A percentile compares a stretch with the other conserved stretches of the same genome.
Conservation (phyloP, 306 rosid genomes). For the Alnus glutinosa region DNA sequence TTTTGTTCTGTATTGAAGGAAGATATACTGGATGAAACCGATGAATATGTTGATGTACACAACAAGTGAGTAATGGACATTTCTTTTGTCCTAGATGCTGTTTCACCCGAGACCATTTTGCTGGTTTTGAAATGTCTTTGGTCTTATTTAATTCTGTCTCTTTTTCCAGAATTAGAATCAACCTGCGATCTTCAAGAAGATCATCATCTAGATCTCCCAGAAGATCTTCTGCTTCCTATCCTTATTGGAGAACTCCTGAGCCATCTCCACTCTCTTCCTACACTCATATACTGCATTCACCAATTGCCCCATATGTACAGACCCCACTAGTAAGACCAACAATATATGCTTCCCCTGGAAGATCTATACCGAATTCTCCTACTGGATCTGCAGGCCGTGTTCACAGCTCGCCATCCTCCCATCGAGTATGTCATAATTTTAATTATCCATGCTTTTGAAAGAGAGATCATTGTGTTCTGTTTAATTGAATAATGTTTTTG, state of each 20-base stretch:
- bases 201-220: constrained; percentile 48
- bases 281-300: constrained; percentile 19
- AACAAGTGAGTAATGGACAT: constrained; percentile 52
- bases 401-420: constrained; percentile 4
- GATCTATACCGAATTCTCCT: constrained; percentile 23
- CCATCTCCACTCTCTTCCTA: constrained; percentile 37
- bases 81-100: not conserved
- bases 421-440: not conserved
- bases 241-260: constrained; percentile 42
- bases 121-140: not conserved
- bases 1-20: constrained; percentile 40
- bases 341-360: constrained; percentile 31
- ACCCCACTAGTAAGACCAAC: constrained; percentile 33
- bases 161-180: constrained; percentile 56
- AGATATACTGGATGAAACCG: constrained; percentile 81
- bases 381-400: not conserved
- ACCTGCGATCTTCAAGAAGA: constrained; percentile 56
- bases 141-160: not conserved
- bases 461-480: not conserved
- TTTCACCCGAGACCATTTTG: not conserved
- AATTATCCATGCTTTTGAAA: not conserved
- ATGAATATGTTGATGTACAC: constrained; percentile 70
- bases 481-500: not conserved
- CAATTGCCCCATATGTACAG: constrained; percentile 14
- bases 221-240: constrained; percentile 37